These are phyloP conservation scores for Tylopilus plumbeoviolaceoides DNA, from an alignment of 768 basidiomycete species.

Conservation along the genomic window DNA sequence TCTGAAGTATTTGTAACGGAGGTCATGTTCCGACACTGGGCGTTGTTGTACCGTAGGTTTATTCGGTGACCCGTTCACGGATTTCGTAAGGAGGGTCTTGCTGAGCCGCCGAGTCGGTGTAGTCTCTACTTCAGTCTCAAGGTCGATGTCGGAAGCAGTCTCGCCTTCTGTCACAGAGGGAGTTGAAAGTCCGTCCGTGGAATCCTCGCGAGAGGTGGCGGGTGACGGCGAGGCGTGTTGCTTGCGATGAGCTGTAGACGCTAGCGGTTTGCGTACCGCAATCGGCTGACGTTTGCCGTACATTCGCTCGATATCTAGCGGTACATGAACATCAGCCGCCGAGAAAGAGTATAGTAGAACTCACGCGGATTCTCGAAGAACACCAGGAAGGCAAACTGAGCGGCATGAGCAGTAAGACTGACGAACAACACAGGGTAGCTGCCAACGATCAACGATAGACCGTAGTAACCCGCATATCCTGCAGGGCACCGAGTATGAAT, in stretches of 20 bases:
- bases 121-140: conserved; percentile 60
- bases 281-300: conserved; percentile 93
- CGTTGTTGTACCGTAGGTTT: neutral
- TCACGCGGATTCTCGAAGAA: conserved; percentile 97
- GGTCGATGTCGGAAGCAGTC: conserved; percentile 67
- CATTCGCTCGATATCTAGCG: conserved; percentile 82
- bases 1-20: conserved; percentile 86
- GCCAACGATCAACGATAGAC: conserved; percentile 84
- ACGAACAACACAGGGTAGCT: conserved; percentile 90
- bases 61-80: conserved; percentile 6
- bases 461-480: conserved; percentile 99
- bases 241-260: conserved; percentile 21
- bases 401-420: conserved; percentile 90
- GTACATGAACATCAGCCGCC: neutral
- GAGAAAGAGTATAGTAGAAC: conserved; percentile 28
- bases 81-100: neutral
- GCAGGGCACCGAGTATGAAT: neutral
- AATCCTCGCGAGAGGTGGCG: conserved; percentile 18
- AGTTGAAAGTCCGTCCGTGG: conserved; percentile 41
- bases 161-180: conserved; percentile 70
- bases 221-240: conserved; percentile 9
- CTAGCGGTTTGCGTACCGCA: conserved; percentile 72
- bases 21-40: conserved; percentile 74
- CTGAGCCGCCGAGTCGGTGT: conserved; percentile 8
- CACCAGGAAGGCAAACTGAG: conserved; percentile 93